Base-by-base conservation (phyloP, 768 basidiomycete species). In the Trametes meyenii region DNA sequence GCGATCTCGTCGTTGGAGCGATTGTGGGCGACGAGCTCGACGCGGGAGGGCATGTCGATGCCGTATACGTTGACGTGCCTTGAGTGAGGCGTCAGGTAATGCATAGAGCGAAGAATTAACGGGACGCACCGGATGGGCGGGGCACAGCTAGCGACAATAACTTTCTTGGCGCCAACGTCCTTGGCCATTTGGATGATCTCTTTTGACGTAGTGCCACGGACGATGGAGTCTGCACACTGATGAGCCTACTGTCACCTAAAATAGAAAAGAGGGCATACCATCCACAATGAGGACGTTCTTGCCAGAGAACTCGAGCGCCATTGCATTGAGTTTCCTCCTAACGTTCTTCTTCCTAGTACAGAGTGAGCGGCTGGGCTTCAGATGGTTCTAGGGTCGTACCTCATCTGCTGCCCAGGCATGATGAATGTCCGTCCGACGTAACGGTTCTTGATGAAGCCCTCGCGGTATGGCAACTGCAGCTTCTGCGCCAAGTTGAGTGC, bases 161-260 rank as follows among this genome's bases (percentile, higher is more conserved):
- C 94, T 67, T 90, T 92, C 75, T 90, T 94, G 17, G 97, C 96
- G 16, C 97, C 97, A 16, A 97, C 97, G 70, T 99, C 97, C 72
- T 96, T 96, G 19, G 96, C 97, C 96, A 99, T 98, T 73, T 98
- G 96, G 24, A 99, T 85, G 64, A 99, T 99, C 73, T 99, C 97
- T 72, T 93, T 96, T 14, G 96, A 98, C 0, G 97, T 99, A 0
- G 97, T 99, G 5, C 97, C 97, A 24, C 97, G 88, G 21, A 99
- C 97, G 67, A 99, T 99, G 0, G 97, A 98, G 75, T 99, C 96
- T 97, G 13, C 39, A 5, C 21, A 1, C 21, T 6, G 14, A 12
- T 40, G 11, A 40, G 39, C 21, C 13, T 23, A 21, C 24, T 64
- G 33, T 46, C 16, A 12, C 23, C 17, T 52, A 39, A 35, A 2